Evolutionary conservation across 805 yeast species (phyloP).

Genomic region (Schizosaccharomyces pombe): ASM294v3 CU329670.1:3388001-3388500

Average conservation of each 20-base stretch:
- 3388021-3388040: no score
- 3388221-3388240: not conserved
- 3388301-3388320: not conserved
- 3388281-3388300: not conserved
- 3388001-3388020: no score
- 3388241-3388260: slow-evolving; percentile 3
- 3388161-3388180: no score
- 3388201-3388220: not conserved
- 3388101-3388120: no score
- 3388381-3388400: slow-evolving; percentile 70
- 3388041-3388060: no score
- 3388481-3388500: slow-evolving; percentile 68
- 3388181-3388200: not conserved
- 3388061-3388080: no score
- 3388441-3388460: not conserved
- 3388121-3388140: not conserved
- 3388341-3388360: slow-evolving; percentile 32
- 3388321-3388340: slow-evolving; percentile 14
- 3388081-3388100: no score
- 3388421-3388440: slow-evolving; percentile 25
- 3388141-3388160: no score
- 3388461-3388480: slow-evolving; percentile 15
- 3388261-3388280: not conserved
- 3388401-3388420: slow-evolving; percentile 88
- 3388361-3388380: slow-evolving; percentile 38